phyloP scores from a whole-genome alignment of 2,329 filamentous ascomycete species.

The Colletotrichum acutatum region DNA sequence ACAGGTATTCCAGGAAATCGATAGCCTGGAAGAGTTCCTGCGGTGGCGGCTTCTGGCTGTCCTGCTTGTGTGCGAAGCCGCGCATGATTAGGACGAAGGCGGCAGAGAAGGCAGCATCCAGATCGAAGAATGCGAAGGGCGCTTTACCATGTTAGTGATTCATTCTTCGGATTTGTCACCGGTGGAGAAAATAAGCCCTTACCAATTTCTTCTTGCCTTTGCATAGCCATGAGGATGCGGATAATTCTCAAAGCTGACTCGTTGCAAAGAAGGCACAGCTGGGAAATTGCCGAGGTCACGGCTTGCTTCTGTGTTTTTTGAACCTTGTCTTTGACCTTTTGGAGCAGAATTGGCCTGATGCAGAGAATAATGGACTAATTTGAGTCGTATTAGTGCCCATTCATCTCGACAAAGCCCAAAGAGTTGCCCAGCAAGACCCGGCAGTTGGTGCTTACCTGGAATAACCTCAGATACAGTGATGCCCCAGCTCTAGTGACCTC shows the following conservation, averaged over 20 bases:
- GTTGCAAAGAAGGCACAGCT: slow-evolving; percentile 40
- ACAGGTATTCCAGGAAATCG: slow-evolving; percentile 40
- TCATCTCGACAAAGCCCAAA: background rate
- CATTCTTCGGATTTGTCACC: background rate
- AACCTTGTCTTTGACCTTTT: slow-evolving; percentile 44
- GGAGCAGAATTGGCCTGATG: slow-evolving; percentile 42
- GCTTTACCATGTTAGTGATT: slow-evolving; percentile 22
- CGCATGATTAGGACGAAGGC: slow-evolving; percentile 43
- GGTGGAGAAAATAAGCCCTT: background rate
- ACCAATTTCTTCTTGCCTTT: slow-evolving; percentile 39
- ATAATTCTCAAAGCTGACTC: slow-evolving; percentile 43
- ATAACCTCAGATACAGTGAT: slow-evolving; percentile 43
- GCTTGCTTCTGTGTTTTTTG: slow-evolving; percentile 36
- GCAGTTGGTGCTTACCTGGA: slow-evolving; percentile 35
- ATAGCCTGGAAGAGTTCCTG: slow-evolving; percentile 39
- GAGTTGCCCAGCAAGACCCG: background rate
- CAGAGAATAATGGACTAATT: slow-evolving; percentile 43
- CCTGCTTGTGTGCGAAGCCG: slow-evolving; percentile 40
- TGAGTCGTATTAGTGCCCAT: background rate
- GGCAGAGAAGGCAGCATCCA: slow-evolving; percentile 43
- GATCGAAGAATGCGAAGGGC: slow-evolving; percentile 42
- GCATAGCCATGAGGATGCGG: slow-evolving; percentile 38
- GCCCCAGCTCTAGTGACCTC: slow-evolving; percentile 40
- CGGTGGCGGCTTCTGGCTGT: slow-evolving; percentile 39
- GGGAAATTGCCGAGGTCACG: slow-evolving; percentile 33